Conservation (phyloP, 106 monocot genomes). For the Posidonia australis region DNA sequence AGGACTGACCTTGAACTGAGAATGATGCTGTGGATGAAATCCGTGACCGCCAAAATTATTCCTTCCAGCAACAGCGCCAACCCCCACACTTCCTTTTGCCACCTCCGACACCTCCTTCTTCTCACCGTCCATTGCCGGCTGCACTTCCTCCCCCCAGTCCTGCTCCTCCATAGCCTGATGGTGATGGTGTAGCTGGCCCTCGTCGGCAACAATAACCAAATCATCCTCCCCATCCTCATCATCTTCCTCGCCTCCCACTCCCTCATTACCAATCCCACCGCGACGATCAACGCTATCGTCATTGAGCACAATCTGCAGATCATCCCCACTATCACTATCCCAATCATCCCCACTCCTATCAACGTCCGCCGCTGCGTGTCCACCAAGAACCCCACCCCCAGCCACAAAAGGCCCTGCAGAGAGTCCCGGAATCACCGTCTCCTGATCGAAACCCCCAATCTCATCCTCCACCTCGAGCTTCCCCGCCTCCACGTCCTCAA, state of each 20-base stretch:
- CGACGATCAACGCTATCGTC: slow-evolving; percentile 24
- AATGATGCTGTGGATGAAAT: slow-evolving; percentile 78
- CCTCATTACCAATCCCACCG: slow-evolving; percentile 14
- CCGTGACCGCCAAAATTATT: slow-evolving; percentile 46
- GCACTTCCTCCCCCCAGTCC: slow-evolving; percentile 67
- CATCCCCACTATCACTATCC: slow-evolving; percentile 96
- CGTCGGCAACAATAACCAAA: slow-evolving; percentile 35
- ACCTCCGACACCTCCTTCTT: slow-evolving; percentile 48
- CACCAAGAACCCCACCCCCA: background rate
- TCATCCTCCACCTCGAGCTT: slow-evolving; percentile 2
- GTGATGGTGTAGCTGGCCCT: slow-evolving; percentile 35
- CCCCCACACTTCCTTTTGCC: slow-evolving; percentile 20
- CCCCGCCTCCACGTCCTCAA: slow-evolving; percentile 14
- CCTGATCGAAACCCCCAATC: slow-evolving; percentile 20
- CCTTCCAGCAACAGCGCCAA: slow-evolving; percentile 23
- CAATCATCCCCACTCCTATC: slow-evolving; percentile 47
- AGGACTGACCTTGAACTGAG: slow-evolving; percentile 83
- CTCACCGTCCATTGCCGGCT: slow-evolving; percentile 47
- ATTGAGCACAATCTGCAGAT: slow-evolving; percentile 83
- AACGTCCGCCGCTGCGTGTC: slow-evolving; percentile 2
- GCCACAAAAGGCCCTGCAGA: slow-evolving; percentile 8
- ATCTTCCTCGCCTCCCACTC: slow-evolving; percentile 30
- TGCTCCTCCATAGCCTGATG: slow-evolving; percentile 42
- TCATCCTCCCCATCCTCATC: slow-evolving; percentile 67
- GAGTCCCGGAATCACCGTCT: slow-evolving; percentile 49